A percentile compares a stretch with the other conserved stretches of the same genome.
phyloP scores from a whole-genome alignment of 345 rosid species.

The Atalantia buxifolia region DNA sequence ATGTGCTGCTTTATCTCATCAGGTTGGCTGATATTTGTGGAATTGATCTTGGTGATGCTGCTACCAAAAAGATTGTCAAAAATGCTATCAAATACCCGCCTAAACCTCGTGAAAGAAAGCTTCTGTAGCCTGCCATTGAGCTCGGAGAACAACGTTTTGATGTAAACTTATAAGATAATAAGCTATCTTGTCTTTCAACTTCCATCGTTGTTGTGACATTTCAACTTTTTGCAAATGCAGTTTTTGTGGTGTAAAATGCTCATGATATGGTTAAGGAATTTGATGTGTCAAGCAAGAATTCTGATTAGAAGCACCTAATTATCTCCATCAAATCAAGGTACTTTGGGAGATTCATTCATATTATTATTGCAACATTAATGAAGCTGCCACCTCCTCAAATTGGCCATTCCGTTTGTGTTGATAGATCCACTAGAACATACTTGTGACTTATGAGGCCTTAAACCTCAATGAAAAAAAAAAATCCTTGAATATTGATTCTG shows the following conservation, averaged over 20 bases:
- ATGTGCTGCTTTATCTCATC: conserved; percentile 47
- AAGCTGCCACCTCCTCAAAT: not conserved
- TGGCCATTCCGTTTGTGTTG: not conserved
- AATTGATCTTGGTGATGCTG: conserved; percentile 45
- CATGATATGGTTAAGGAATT: not conserved
- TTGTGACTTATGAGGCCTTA: not conserved
- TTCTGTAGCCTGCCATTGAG: not conserved
- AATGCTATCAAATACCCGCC: conserved; percentile 47
- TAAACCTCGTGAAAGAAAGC: not conserved
- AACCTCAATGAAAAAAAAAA: not conserved
- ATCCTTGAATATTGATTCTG: too few relatives aligned
- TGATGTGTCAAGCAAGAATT: not conserved
- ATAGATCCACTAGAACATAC: not conserved
- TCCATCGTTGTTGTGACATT: not conserved
- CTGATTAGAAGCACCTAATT: not conserved
- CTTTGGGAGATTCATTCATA: not conserved
- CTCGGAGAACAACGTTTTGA: not conserved
- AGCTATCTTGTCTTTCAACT: not conserved
- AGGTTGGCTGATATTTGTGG: conserved; percentile 49
- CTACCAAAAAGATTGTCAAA: conserved; percentile 35
- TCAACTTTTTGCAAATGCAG: conserved; percentile 2
- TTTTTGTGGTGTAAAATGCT: not conserved
- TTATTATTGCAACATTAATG: not conserved
- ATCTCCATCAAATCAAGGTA: not conserved
- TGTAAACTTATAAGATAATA: not conserved